Percentiles rank a stretch among this genome's conserved stretches.
These are phyloP conservation scores for Fusarium pseudograminearum DNA, from an alignment of 2,329 filamentous ascomycete species.

Conservation along the genomic window DNA sequence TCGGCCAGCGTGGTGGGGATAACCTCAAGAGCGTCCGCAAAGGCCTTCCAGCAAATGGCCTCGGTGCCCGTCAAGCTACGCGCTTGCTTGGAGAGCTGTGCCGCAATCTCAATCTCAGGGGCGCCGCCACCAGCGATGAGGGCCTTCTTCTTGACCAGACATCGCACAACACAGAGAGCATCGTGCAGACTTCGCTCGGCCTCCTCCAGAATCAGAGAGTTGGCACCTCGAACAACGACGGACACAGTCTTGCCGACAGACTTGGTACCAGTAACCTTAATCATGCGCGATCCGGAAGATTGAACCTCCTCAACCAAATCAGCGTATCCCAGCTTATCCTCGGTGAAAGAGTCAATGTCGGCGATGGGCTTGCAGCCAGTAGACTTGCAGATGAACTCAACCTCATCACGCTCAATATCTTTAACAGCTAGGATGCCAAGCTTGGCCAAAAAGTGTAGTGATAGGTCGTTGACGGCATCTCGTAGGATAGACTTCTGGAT, in stretches of 20 bases:
- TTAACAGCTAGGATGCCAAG: slow-evolving; percentile 96
- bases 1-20: slow-evolving; percentile 96
- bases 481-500: slow-evolving; percentile 99
- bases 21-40: slow-evolving; percentile 96
- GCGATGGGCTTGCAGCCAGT: slow-evolving; percentile 99
- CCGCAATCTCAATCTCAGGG: slow-evolving; percentile 95
- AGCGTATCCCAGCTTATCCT: slow-evolving; percentile 95
- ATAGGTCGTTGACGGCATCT: slow-evolving; percentile 97
- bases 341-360: slow-evolving; percentile 97
- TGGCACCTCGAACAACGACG: slow-evolving; percentile 93
- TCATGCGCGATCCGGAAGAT: slow-evolving; percentile 87
- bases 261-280: slow-evolving; percentile 94
- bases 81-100: slow-evolving; percentile 83
- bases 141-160: slow-evolving; percentile 99
- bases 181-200: slow-evolving; percentile 97
- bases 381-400: slow-evolving; percentile 99
- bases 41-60: slow-evolving; percentile 98
- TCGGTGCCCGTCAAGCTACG: slow-evolving; percentile 90
- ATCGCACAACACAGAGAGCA: slow-evolving; percentile 96
- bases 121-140: slow-evolving; percentile 96
- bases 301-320: slow-evolving; percentile 95
- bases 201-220: slow-evolving; percentile 93
- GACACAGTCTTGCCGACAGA: slow-evolving; percentile 88
- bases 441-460: slow-evolving; percentile 96
- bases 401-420: slow-evolving; percentile 98